phyloP scores from a whole-genome alignment of 176 grass and related monocot genomes.

The Thinopyrum elongatum region DNA sequence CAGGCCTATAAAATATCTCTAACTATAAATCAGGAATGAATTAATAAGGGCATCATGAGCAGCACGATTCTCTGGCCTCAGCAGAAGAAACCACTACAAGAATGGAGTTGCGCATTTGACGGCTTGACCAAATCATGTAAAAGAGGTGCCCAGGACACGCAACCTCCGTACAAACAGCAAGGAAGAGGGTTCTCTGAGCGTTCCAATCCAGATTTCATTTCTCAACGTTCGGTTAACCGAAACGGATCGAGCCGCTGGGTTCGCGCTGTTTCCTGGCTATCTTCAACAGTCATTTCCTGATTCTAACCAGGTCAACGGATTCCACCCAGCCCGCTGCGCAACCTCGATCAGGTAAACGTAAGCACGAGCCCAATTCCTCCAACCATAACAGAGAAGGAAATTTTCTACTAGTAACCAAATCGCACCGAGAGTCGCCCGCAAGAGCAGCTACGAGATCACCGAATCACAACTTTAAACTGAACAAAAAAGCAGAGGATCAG shows the following conservation, averaged over 20 bases:
- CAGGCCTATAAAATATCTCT: not conserved
- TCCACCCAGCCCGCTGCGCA: not conserved
- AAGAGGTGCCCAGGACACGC: not conserved
- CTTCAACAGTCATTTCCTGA: not conserved
- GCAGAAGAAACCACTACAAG: not conserved
- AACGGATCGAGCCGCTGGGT: not conserved
- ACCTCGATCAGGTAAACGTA: not conserved
- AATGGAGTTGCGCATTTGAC: not conserved
- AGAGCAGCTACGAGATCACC: constrained; percentile 2
- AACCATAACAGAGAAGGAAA: constrained; percentile 3
- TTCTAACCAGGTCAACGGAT: constrained; percentile 30
- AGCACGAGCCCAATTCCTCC: not conserved
- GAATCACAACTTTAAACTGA: not conserved
- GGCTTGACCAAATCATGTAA: constrained; percentile 14
- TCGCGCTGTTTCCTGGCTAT: not conserved
- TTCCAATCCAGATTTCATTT: not conserved
- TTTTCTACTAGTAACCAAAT: not conserved
- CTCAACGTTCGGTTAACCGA: not conserved
- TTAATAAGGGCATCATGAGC: not conserved
- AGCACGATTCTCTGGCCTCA: not conserved
- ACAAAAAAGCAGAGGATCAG: constrained; percentile 14
- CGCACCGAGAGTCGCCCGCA: not conserved
- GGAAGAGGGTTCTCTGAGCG: constrained; percentile 12
- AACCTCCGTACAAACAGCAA: not conserved
- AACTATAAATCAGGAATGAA: not conserved